Evolutionary conservation across 371 early-diverging fungal species (phyloP).

Genomic region (Choanephora cucurbitarum): DNA sequence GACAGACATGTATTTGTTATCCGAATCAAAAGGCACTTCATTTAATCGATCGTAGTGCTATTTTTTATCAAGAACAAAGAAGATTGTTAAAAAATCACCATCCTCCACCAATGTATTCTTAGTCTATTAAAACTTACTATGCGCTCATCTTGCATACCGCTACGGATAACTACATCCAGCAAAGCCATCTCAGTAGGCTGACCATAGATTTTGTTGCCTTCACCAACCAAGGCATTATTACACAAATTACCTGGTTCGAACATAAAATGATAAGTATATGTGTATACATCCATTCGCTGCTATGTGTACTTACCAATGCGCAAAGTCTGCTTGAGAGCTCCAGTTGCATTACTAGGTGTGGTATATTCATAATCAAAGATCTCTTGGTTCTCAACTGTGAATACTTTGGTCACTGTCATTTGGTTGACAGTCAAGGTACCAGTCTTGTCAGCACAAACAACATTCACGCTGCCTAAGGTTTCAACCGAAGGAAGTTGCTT

Average conservation of each 20-base stretch:
- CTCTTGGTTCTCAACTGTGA: conserved; percentile 64
- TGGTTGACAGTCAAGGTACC: conserved; percentile 87
- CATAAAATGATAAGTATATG: neutral
- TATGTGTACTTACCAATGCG: conserved; percentile 52
- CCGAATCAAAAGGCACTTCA: conserved; percentile 89
- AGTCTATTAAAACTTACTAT: conserved; percentile 40
- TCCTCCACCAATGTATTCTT: too few species aligned
- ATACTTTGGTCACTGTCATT: conserved; percentile 80
- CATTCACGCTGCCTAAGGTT: conserved; percentile 86
- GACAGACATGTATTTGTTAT: conserved; percentile 90
- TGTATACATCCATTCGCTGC: neutral
- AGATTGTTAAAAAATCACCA: too few species aligned
- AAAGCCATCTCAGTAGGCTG: conserved; percentile 89
- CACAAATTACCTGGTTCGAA: conserved; percentile 56
- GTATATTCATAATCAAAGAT: conserved; percentile 66
- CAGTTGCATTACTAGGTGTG: conserved; percentile 34
- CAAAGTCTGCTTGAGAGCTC: conserved; percentile 53
- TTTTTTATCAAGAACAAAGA: neutral
- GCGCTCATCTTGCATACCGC: conserved; percentile 63
- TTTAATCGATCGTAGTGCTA: conserved; percentile 62
- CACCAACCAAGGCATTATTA: conserved; percentile 76
- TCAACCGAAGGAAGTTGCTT: conserved; percentile 92
- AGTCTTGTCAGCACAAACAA: conserved; percentile 93
- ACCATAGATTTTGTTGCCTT: conserved; percentile 69
- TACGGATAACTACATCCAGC: conserved; percentile 59